Evolutionary conservation across 495 filamentous ascomycete species (phyloP).

Genomic region (Hamigera avellanea): DNA sequence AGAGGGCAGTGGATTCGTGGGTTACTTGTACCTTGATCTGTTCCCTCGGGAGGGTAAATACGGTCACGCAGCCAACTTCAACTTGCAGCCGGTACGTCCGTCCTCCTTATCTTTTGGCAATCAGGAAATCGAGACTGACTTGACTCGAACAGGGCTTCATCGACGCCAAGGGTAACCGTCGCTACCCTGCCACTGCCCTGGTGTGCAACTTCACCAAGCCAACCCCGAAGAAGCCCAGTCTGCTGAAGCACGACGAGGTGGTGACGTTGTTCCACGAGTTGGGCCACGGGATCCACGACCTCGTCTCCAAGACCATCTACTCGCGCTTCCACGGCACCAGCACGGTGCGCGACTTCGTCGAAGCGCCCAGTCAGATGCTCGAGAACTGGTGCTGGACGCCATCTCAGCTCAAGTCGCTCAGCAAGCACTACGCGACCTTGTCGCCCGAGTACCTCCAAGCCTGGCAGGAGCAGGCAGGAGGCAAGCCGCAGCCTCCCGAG

Average conservation of each 20-base stretch:
- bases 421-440: slow-evolving; percentile 52
- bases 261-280: slow-evolving; percentile 65
- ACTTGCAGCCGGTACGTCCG: slow-evolving; percentile 47
- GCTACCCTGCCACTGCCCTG: slow-evolving; percentile 57
- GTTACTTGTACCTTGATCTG: slow-evolving; percentile 61
- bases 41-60: slow-evolving; percentile 58
- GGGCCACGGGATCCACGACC: slow-evolving; percentile 66
- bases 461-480: slow-evolving; percentile 38
- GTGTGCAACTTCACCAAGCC: slow-evolving; percentile 66
- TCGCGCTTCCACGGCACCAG: slow-evolving; percentile 65
- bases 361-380: slow-evolving; percentile 62
- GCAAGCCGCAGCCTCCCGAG: slow-evolving; percentile 32
- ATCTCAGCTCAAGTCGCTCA: slow-evolving; percentile 52
- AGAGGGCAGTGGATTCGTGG: slow-evolving; percentile 55
- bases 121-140: slow-evolving; percentile 1
- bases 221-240: slow-evolving; percentile 54
- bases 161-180: slow-evolving; percentile 42
- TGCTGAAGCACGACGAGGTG: slow-evolving; percentile 62
- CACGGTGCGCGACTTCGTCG: slow-evolving; percentile 62
- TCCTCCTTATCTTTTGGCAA: not conserved
- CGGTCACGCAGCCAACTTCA: slow-evolving; percentile 68
- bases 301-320: slow-evolving; percentile 53
- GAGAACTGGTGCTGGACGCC: slow-evolving; percentile 73
- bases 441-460: slow-evolving; percentile 46
- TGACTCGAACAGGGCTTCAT: slow-evolving; percentile 41